Base-by-base conservation (phyloP, 2,329 filamentous ascomycete genomes). In the Arthrobotrys pseudoclavata region DNA sequence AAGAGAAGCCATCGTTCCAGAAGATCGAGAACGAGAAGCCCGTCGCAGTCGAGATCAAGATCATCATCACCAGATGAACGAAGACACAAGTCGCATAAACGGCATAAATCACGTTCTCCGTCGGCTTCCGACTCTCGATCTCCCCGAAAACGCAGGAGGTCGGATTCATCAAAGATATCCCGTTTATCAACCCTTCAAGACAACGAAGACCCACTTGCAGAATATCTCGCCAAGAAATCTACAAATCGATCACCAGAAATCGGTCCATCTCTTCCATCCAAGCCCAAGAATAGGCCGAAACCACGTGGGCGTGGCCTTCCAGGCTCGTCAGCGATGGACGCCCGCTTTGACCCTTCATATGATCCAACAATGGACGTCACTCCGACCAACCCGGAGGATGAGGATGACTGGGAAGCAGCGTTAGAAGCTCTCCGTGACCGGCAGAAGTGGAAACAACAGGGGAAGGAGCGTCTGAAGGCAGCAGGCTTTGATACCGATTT, bases 401-500 rank as follows among this genome's bases (percentile, higher is more conserved):
- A 86, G 29, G 89, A 91, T 77, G 89, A 92, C 76, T 97, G 93
- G 94, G 91, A 92, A 52, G 89, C 92, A 80, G 90, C 92, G 0
- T 86, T 96, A 0, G 93, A 97, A 83, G 90, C 91, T 3, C 86
- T 93, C 69, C 88, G 91, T 45, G 93, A 97, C 82, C 89, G 93
- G n/a, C 89, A 92, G 80, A 90, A 90, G 80, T 94, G 92, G 89
- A 90, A 89, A 81, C 87, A 90, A 79, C 89, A 90, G 80, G 92
- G 93, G 31, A 92, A 92, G 5, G 90, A 94, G 64, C 86, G 94
- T 72, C 84, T 97, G 76, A 89, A 89, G 37, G 89, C 88, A 20
- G 93, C 92, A 0, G 94, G 94, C 0, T 96, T 97, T 82, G 89
- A 88, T 0, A 91, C 94, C 15, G 88, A 89, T 3, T 89, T 94